Conservation (phyloP, 805 yeast species). For the Saccharomycopsis fodiens region DNA sequence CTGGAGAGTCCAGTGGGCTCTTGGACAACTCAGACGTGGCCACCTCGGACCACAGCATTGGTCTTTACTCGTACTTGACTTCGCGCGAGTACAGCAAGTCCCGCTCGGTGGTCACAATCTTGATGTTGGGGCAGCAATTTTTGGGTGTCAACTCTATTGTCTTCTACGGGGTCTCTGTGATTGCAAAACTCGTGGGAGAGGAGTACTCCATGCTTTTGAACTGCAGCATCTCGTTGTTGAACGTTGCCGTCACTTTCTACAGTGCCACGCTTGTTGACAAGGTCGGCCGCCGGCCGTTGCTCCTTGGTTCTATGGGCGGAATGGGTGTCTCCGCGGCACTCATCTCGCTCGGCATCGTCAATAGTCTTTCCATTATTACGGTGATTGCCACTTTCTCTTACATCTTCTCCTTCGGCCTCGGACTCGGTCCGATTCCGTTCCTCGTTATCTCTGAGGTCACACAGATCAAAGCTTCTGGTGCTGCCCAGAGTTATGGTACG, state of each 20-base stretch:
- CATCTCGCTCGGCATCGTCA: conserved; percentile 59
- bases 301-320: conserved; percentile 53
- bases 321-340: conserved; percentile 62
- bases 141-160: conserved; percentile 90
- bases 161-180: conserved; percentile 84
- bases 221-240: conserved; percentile 66
- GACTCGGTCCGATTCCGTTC: conserved; percentile 95
- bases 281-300: conserved; percentile 66
- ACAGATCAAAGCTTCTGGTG: conserved; percentile 66
- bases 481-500: conserved; percentile 91
- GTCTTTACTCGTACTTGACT: conserved; percentile 8
- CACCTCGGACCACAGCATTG: neutral
- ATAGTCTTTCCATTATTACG: conserved; percentile 39
- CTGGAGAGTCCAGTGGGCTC: neutral
- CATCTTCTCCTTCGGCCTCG: conserved; percentile 82
- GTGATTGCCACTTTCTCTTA: conserved; percentile 62
- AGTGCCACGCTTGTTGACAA: conserved; percentile 73
- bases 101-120: conserved; percentile 56
- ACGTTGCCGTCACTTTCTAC: conserved; percentile 63
- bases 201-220: conserved; percentile 63
- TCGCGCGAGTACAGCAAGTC: conserved; percentile 8
- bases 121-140: conserved; percentile 81
- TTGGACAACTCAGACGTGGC: conserved; percentile 3
- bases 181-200: conserved; percentile 60
- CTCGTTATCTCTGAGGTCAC: conserved; percentile 83